phyloP scores from a whole-genome alignment of 2,329 filamentous ascomycete genomes.

The Nemania diffusa region DNA sequence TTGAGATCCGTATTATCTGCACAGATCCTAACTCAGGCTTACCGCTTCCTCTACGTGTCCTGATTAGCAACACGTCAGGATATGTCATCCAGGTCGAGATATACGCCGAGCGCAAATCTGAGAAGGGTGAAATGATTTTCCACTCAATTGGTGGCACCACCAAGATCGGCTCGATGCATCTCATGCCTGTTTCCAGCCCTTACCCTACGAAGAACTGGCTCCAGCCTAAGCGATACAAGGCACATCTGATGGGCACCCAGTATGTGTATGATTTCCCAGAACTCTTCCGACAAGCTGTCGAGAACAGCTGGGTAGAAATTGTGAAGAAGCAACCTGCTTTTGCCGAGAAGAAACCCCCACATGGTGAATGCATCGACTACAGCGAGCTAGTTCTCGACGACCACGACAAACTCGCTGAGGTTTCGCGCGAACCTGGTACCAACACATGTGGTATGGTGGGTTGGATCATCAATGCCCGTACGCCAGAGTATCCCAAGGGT shows the following conservation, averaged over 20 bases:
- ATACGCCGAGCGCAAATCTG: slow-evolving; percentile 96
- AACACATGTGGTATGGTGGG: slow-evolving; percentile 99
- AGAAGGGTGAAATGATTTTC: slow-evolving; percentile 98
- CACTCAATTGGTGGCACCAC: slow-evolving; percentile 95
- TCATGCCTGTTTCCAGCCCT: slow-evolving; percentile 88
- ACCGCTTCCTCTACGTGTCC: slow-evolving; percentile 91
- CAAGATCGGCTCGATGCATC: slow-evolving; percentile 94
- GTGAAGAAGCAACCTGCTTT: slow-evolving; percentile 78
- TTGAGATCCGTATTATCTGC: slow-evolving; percentile 98
- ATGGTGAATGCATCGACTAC: slow-evolving; percentile 92
- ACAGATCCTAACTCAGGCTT: slow-evolving; percentile 86
- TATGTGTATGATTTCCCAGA: slow-evolving; percentile 99
- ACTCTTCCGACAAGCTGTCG: slow-evolving; percentile 96
- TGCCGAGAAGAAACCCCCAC: slow-evolving; percentile 81
- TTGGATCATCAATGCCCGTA: slow-evolving; percentile 94
- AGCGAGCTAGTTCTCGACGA: slow-evolving; percentile 96
- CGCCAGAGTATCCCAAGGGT: slow-evolving; percentile 93
- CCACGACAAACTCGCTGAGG: slow-evolving; percentile 88
- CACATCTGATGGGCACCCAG: slow-evolving; percentile 98
- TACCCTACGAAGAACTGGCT: slow-evolving; percentile 99
- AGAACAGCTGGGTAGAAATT: slow-evolving; percentile 89
- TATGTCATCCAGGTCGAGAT: slow-evolving; percentile 98
- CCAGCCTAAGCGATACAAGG: slow-evolving; percentile 99
- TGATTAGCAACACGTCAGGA: slow-evolving; percentile 98
- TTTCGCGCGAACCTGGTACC: slow-evolving; percentile 92